Percentiles rank a stretch among this genome's conserved stretches.
Evolutionary conservation across 1,139 yeast genomes (phyloP).

Genomic region (Waltiozyma solani): DNA sequence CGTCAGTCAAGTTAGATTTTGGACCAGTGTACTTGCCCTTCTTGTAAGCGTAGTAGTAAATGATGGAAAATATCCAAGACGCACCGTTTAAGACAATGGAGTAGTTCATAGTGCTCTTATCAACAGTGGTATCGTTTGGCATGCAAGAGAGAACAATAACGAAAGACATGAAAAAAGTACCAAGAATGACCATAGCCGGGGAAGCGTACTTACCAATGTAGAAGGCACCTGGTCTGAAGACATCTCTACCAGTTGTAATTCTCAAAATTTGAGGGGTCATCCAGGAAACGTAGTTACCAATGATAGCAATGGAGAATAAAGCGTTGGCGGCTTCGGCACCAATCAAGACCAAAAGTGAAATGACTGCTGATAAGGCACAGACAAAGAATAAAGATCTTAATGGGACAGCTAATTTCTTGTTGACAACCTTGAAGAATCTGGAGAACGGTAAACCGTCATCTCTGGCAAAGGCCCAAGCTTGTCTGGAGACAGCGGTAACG

Average conservation of each 20-base stretch:
- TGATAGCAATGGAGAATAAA: constrained; percentile 44
- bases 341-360: constrained; percentile 42
- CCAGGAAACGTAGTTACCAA: constrained; percentile 58
- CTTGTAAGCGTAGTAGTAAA: constrained; percentile 26
- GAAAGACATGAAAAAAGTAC: constrained; percentile 15
- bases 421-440: constrained; percentile 39
- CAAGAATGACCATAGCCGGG: constrained; percentile 2
- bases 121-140: constrained; percentile 28
- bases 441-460: constrained; percentile 38
- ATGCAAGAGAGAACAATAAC: constrained; percentile 32
- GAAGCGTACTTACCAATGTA: constrained; percentile 4
- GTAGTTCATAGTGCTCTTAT: constrained; percentile 37
- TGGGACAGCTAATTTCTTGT: constrained; percentile 44
- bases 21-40: constrained; percentile 8
- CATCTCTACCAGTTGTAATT: constrained; percentile 33
- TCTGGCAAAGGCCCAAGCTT: constrained; percentile 43
- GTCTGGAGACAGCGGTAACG: constrained; percentile 40
- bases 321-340: constrained; percentile 54
- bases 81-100: constrained; percentile 40
- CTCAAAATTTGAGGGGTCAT: constrained; percentile 44
- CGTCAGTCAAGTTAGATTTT: constrained; percentile 6
- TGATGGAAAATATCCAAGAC: constrained; percentile 31
- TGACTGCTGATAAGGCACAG: constrained; percentile 23
- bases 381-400: constrained; percentile 50
- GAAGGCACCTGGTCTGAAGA: constrained; percentile 34